Base-by-base conservation (phyloP, 1,284 basidiomycete species). In the Leucoagaricus sp. region DNA sequence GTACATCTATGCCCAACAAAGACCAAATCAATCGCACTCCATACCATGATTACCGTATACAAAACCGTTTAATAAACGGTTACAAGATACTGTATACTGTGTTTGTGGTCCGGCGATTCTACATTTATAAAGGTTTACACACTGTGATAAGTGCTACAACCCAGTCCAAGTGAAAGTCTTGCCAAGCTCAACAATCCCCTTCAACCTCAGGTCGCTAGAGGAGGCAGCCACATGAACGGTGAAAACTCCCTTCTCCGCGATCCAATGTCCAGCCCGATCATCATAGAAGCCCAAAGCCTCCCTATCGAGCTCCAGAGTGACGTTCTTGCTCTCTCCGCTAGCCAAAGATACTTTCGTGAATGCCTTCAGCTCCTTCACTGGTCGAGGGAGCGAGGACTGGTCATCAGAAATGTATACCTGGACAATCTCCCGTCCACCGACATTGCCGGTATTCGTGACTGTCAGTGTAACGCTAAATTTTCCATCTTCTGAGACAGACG, bases 231-330 rank as follows among this genome's bases (percentile, higher is more conserved):
- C 72, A n/a, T 69, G 60, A n/a, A 81, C 65, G 15, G 63, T 64
- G 57, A 77, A 82, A 38, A 52, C 61, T 3, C 80, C 80, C 49
- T 62, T 64, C 59, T 80, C 78, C 6, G 75, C 78, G 33, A 78
- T 64, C 80, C 81, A 82, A 41, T 63, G 48, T 34, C 52, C 63
- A 50, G 60, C 58, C 34, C 67, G 65, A 45, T 78, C 75, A 57
- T 80, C 74, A 60, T 75, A 82, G 65, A 75, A 81, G 4, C 73
- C 69, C 33, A 81, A 64, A 1, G 78, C 75, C 28, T 78, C 72
- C 59, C 71, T 70, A 52, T 74, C 71, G 13, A 83, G 64, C 4
- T 64, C 57, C 40, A 81, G 55, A n/a, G 58, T 64, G 17, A 77
- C 70, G 10, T 36, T 61, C 62, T 75, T 73, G 10, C 58, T 65